A percentile compares a stretch with the other conserved stretches of the same genome.
Evolutionary conservation across 805 yeast species (phyloP).

Genomic region (Wickerhamiella occidentalis): DNA sequence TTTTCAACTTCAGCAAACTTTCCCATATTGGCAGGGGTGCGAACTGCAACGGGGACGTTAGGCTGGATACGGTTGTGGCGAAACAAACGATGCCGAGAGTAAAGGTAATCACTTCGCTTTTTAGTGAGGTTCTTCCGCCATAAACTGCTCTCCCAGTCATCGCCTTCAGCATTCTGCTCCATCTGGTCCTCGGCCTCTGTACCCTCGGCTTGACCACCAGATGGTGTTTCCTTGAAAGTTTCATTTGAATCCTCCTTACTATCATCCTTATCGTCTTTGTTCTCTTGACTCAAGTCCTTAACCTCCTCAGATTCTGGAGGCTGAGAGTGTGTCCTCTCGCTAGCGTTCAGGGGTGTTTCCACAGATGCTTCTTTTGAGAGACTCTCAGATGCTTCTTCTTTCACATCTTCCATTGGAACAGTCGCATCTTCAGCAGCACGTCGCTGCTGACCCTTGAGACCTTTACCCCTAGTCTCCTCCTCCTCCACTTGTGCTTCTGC

Average conservation of each 20-base stretch:
- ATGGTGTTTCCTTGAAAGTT: background rate
- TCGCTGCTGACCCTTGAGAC: constrained; percentile 16
- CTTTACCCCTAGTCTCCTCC: constrained; percentile 10
- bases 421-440: constrained; percentile 5
- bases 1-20: constrained; percentile 32
- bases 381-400: background rate
- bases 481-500: constrained; percentile 22
- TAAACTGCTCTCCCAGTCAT: constrained; percentile 50
- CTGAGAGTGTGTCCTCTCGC: background rate
- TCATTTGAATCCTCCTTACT: background rate
- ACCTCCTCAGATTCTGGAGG: background rate
- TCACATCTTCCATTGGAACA: constrained; percentile 1
- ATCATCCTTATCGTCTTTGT: background rate
- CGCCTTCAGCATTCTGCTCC: constrained; percentile 4
- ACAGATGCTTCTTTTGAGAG: background rate
- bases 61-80: constrained; percentile 44
- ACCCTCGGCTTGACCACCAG: background rate
- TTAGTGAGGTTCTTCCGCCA: constrained; percentile 81
- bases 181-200: constrained; percentile 4
- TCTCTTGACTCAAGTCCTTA: background rate
- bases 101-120: constrained; percentile 62
- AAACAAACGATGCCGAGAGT: constrained; percentile 55
- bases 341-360: background rate
- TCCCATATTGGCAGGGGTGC: constrained; percentile 58
- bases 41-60: constrained; percentile 56